These are phyloP conservation scores for Rhodamnia argentea DNA, from an alignment of 345 rosid genomes.

Conservation along the genomic window DNA sequence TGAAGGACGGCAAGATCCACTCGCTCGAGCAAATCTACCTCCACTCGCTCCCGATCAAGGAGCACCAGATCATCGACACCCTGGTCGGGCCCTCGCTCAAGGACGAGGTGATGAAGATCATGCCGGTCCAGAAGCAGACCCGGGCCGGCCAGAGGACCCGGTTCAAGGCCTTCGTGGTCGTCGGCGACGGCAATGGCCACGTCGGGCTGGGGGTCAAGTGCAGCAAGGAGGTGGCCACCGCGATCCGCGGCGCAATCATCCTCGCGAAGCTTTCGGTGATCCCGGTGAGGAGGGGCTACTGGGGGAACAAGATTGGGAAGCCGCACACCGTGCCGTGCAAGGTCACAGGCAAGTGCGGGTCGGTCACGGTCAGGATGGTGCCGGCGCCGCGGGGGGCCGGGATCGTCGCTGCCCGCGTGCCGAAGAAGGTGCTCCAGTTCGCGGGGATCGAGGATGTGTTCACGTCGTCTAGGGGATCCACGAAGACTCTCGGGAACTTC, in stretches of 20 bases:
- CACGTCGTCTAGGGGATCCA: conserved; percentile 63
- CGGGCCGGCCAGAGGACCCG: conserved; percentile 76
- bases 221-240: conserved; percentile 74
- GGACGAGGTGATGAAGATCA: conserved; percentile 96
- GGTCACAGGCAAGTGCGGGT: conserved; percentile 80
- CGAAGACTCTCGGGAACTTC: conserved; percentile 73
- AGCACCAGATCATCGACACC: conserved; percentile 70
- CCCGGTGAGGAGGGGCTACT: conserved; percentile 76
- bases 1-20: conserved; percentile 30
- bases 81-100: conserved; percentile 65
- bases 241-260: conserved; percentile 63
- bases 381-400: conserved; percentile 81
- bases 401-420: conserved; percentile 68
- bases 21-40: conserved; percentile 57
- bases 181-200: conserved; percentile 59
- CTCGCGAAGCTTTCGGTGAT: conserved; percentile 69
- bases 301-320: conserved; percentile 90
- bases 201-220: conserved; percentile 87
- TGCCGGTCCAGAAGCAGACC: conserved; percentile 70
- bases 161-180: conserved; percentile 81
- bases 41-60: conserved; percentile 62
- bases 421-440: conserved; percentile 68
- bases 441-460: conserved; percentile 78
- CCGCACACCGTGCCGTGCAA: conserved; percentile 82
- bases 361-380: conserved; percentile 76